phyloP scores from a whole-genome alignment of 2,329 filamentous ascomycete species.

The Leptographium lundbergii region DNA sequence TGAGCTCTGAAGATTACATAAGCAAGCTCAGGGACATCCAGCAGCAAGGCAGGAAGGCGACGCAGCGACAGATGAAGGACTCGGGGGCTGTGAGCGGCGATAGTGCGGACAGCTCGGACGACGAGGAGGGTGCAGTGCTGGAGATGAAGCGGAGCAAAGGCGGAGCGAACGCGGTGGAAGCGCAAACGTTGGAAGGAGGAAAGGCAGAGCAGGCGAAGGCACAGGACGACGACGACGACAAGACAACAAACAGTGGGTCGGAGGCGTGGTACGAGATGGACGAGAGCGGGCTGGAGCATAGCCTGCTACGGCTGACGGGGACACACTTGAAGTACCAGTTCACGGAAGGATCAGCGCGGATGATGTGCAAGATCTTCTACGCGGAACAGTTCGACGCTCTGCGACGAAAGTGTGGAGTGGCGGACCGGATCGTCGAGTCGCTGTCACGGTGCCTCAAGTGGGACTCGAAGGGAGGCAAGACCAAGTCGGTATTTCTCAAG shows the following conservation, averaged over 20 bases:
- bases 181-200: neutral
- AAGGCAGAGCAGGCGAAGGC: neutral
- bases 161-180: neutral
- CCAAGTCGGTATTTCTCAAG: constrained; percentile 93
- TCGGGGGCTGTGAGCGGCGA: constrained; percentile 17
- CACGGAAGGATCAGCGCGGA: constrained; percentile 81
- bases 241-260: neutral
- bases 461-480: constrained; percentile 97
- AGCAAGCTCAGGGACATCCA: constrained; percentile 62
- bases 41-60: constrained; percentile 23
- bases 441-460: constrained; percentile 92
- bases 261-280: constrained; percentile 6
- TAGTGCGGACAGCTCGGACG: constrained; percentile 13
- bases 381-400: constrained; percentile 96
- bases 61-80: constrained; percentile 19
- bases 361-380: constrained; percentile 98
- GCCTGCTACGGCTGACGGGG: constrained; percentile 69
- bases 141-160: neutral
- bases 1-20: constrained; percentile 79
- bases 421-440: constrained; percentile 89
- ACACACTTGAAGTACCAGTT: constrained; percentile 96
- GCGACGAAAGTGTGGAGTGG: constrained; percentile 80
- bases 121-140: neutral
- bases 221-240: neutral
- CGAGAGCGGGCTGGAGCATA: constrained; percentile 71